Evolutionary conservation across 768 basidiomycete genomes (phyloP), one percentile per base, ranked within the genome.

Genomic region (Tephrocybe sp.): DNA sequence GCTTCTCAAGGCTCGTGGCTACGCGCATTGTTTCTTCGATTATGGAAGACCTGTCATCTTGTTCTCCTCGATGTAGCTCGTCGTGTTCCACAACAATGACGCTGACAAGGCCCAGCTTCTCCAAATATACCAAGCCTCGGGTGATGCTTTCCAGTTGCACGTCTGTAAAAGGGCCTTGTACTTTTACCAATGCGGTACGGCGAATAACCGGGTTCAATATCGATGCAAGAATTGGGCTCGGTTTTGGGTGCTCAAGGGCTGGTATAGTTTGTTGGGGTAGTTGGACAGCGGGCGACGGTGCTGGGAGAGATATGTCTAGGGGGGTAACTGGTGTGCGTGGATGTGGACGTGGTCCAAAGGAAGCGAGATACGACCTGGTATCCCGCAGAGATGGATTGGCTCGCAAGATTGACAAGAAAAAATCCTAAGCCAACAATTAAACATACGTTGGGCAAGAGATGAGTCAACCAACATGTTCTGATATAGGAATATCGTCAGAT

Each of bases 31-130:
- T 85, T 68, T 98, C 94, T 55, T 90, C 85, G 18, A 86, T 71
- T 44, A 90, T 75, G 6, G 73, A 69, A 4, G 76, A 64, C 7
- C 90, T 82, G 63, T 92, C 90, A 45, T 84, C 82, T 53, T 83
- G 79, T 26, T 84, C 81, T 7, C 90, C 88, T 14, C 80, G 74
- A 38, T 69, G 72, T 44, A 92, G 76, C 15, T 83, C 79, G 65
- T 97, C 94, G 60, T 90, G 84, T 56, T 98, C 97, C 45, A 97
- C 83, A 51, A 98, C 90, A 56, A 99, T 92, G 60, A 99, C 93
- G 57, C 90, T 90, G 60, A 98, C 90, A 17, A 99, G 79, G 1
- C 97, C 97, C 15, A 98, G 86, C 65, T 95, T 96, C 68, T 96
- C 91, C 41, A 99, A 82, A 66, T 97, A 94, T 34, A 95, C 90